Evolutionary conservation across 306 rosid genomes (phyloP).

Genomic region (Malus sylvestris): DNA sequence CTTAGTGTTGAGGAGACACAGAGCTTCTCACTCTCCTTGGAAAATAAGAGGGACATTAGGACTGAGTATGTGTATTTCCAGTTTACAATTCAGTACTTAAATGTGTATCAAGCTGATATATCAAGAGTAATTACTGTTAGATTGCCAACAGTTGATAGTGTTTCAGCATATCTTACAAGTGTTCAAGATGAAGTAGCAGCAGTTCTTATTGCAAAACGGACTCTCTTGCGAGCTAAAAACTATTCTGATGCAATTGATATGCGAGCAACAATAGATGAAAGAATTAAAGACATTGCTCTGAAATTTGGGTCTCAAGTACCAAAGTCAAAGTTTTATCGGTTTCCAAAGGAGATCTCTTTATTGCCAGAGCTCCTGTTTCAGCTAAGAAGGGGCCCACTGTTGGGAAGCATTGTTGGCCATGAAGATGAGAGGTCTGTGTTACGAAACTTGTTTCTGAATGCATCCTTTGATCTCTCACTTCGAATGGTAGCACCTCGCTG

Average conservation of each 20-base stretch:
- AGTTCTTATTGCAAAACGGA: constrained; percentile 83
- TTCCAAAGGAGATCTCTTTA: constrained; percentile 73
- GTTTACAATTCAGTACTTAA: constrained; percentile 54
- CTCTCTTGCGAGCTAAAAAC: constrained; percentile 62
- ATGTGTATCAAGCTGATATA: constrained; percentile 61
- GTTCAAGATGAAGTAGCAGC: constrained; percentile 83
- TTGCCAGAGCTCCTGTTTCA: constrained; percentile 88
- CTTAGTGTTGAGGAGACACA: constrained; percentile 89
- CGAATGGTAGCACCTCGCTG: constrained; percentile 96
- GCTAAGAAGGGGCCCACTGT: constrained; percentile 78
- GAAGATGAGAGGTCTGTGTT: constrained; percentile 94
- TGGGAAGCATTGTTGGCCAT: constrained; percentile 91
- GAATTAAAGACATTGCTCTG: constrained; percentile 76
- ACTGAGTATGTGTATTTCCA: constrained; percentile 55
- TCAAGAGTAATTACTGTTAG: constrained; percentile 75
- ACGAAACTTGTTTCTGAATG: constrained; percentile 77
- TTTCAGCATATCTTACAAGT: constrained; percentile 76
- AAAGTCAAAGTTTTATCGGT: constrained; percentile 62
- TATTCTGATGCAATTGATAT: constrained; percentile 60
- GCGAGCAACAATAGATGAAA: constrained; percentile 67
- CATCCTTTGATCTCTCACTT: constrained; percentile 83
- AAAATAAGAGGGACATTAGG: constrained; percentile 68
- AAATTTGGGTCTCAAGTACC: constrained; percentile 73
- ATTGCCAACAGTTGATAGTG: constrained; percentile 71
- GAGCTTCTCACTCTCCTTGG: constrained; percentile 78